These are phyloP conservation scores for Apiospora pterosperma DNA, from an alignment of 2,329 filamentous ascomycete genomes.

Conservation along the genomic window DNA sequence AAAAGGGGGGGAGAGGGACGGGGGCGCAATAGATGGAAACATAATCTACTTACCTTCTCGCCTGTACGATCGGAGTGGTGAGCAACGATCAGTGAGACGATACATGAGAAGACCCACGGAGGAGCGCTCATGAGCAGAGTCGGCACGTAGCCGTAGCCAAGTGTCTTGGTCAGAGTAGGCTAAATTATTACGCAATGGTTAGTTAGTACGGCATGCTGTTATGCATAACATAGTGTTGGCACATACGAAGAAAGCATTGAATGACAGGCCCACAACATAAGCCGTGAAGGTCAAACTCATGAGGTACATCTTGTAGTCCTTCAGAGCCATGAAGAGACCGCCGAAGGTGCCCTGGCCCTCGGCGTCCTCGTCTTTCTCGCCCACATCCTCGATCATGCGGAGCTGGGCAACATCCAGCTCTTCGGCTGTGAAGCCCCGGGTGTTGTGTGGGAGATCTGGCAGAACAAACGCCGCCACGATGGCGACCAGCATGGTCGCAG, in stretches of 20 bases:
- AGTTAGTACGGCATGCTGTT: slow-evolving; percentile 46
- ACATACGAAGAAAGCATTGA: slow-evolving; percentile 56
- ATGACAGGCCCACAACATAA: slow-evolving; percentile 56
- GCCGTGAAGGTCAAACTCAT: slow-evolving; percentile 61
- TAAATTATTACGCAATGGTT: slow-evolving; percentile 34
- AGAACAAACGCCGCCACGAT: slow-evolving; percentile 45
- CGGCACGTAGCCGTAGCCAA: slow-evolving; percentile 49
- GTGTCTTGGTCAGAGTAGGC: slow-evolving; percentile 49
- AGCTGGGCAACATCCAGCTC: slow-evolving; percentile 53
- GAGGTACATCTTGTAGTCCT: slow-evolving; percentile 60
- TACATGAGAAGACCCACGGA: slow-evolving; percentile 56
- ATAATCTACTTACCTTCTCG: slow-evolving; percentile 48
- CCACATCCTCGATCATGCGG: slow-evolving; percentile 55
- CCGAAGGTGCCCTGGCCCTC: slow-evolving; percentile 46
- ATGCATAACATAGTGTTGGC: not conserved
- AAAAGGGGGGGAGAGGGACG: too few relatives aligned
- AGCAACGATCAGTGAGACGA: slow-evolving; percentile 52
- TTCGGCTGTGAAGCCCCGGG: slow-evolving; percentile 55
- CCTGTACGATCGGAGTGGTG: slow-evolving; percentile 54
- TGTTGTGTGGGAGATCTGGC: slow-evolving; percentile 54
- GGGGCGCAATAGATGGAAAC: not conserved
- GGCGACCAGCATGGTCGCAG: slow-evolving; percentile 46
- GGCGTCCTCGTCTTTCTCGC: slow-evolving; percentile 51
- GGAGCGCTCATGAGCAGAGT: slow-evolving; percentile 55
- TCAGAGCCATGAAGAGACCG: slow-evolving; percentile 56